phyloP scores from a whole-genome alignment of 768 basidiomycete genomes.

The Tulasnella sp. region DNA sequence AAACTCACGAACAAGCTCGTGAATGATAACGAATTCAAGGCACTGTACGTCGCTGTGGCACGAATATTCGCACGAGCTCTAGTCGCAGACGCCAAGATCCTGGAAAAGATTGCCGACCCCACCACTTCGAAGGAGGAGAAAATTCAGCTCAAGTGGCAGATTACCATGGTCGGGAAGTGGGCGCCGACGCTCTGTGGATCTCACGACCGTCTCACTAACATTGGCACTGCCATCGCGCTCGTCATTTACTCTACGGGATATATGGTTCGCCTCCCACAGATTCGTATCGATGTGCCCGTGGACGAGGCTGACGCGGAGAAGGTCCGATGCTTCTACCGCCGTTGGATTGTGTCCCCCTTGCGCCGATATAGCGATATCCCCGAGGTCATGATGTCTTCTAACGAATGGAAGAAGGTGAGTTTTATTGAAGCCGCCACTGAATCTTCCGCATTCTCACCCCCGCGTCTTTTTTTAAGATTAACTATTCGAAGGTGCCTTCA shows the following conservation, averaged over 20 bases:
- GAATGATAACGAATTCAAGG: conserved; percentile 41
- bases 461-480: conserved; percentile 35
- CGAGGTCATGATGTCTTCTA: conserved; percentile 52
- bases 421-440: not conserved
- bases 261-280: conserved; percentile 5
- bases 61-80: conserved; percentile 49
- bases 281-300: conserved; percentile 17
- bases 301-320: conserved; percentile 29
- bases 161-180: conserved; percentile 53
- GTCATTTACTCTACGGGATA: conserved; percentile 37
- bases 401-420: conserved; percentile 27
- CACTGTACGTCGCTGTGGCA: conserved; percentile 52
- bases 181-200: conserved; percentile 48
- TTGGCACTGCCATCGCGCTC: conserved; percentile 50
- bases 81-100: conserved; percentile 36
- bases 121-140: conserved; percentile 22
- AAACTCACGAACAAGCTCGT: conserved; percentile 19
- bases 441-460: conserved; percentile 31
- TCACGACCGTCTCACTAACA: conserved; percentile 55
- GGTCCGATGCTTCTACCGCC: conserved; percentile 48
- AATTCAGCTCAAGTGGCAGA: not conserved
- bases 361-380: conserved; percentile 38
- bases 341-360: conserved; percentile 50
- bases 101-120: conserved; percentile 30
- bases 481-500: conserved; percentile 50